Base-by-base conservation (phyloP, 169 alveolate species). In the Condylostoma magnum region DNA sequence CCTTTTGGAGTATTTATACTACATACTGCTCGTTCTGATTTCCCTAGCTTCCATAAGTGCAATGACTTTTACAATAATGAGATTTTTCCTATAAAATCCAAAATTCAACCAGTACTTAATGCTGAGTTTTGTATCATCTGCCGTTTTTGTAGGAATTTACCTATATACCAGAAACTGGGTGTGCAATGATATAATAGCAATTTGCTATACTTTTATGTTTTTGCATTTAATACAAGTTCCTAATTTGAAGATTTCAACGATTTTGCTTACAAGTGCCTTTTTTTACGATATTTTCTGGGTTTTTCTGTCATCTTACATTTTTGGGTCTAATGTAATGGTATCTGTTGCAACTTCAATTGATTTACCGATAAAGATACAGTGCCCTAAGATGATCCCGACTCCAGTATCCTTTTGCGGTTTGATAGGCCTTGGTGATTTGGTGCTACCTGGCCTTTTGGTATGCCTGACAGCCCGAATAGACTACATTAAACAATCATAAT, bases 201-300 rank as follows among this genome's bases (percentile, higher is more conserved):
- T 87, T 30, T 28, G 55, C 3, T 41, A 69, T 22, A 60, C 79
- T 3, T 30, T 81, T 22, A 46, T 82, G 3, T 69, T 87, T 69
- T 57, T 87, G 36, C 79, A 77, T 58, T 67, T 76, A 2, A 36
- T 83, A 4, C 76, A 72, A 73, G 38, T 87, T 1, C 70, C 80
- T 36, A 63, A 72, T 10, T 69, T 55, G 31, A 80, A 44, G 51
- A 51, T 73, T 3, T 83, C 76, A 1, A n/a, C 75, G 15, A 6
- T 80, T 2, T 46, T 80, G 3, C 50, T 83, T 10, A 33, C 60
- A 31, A 22, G 53, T 12, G 74, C 79, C 15, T 83, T 89, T 52
- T 56, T 80, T 51, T 89, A 89, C 65, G 93, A 85, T 69, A 83
- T 89, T 15, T 84, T 85, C 68, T 85, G 92, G 92, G 95, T 85